Base-by-base conservation (phyloP, 1,284 basidiomycete species). In the Boletellus sp. region DNA sequence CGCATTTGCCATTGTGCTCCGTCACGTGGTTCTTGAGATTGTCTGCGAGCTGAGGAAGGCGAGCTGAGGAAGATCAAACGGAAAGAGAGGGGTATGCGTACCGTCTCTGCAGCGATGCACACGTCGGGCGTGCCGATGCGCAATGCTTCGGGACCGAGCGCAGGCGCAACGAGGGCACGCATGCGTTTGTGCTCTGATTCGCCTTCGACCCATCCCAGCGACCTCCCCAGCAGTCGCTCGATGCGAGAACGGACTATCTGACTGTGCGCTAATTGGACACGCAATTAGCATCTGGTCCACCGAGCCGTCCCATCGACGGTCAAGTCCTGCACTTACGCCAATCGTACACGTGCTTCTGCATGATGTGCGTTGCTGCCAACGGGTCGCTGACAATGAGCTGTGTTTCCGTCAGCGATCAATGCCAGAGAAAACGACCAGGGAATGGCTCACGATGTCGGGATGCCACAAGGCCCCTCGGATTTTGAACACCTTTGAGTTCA, bases 341-440 rank as follows among this genome's bases (percentile, higher is more conserved):
- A 20, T 49, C 46, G 30, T 42, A 49, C 30, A 49, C 39, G 20
- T 39, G 48, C 11, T 37, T 49, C 20, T 48, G 47, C 47, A 48
- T 47, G 25, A 49, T 38, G 30, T 49, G 29, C 1, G 48, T 48
- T 14, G 47, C 39, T 7, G 46, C 46, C 16, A 49, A 29, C 38
- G 48, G 47, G 34, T 49, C 48, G 11, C 37, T 27, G 34, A 48
- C 47, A 33, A 48, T 11, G 4, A 48, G 44, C 43, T 48, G 19
- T 17, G 27, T 29, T 10, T n/a, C 25, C 14, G 26, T 43, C 26
- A 9, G 26, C 30, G 7, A 36, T 2, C 43, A 10, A n/a, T n/a
- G n/a, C 10, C 9, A 29, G 9, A 11, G 14, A 29, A 14, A 14
- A n/a, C n/a, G n/a, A n/a, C n/a, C n/a, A n/a, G n/a, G n/a, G n/a